A percentile compares a stretch with the other conserved stretches of the same genome.
Evolutionary conservation across 2,329 filamentous ascomycete genomes (phyloP).

Genomic region (Chrysosporium queenslandicum): DNA sequence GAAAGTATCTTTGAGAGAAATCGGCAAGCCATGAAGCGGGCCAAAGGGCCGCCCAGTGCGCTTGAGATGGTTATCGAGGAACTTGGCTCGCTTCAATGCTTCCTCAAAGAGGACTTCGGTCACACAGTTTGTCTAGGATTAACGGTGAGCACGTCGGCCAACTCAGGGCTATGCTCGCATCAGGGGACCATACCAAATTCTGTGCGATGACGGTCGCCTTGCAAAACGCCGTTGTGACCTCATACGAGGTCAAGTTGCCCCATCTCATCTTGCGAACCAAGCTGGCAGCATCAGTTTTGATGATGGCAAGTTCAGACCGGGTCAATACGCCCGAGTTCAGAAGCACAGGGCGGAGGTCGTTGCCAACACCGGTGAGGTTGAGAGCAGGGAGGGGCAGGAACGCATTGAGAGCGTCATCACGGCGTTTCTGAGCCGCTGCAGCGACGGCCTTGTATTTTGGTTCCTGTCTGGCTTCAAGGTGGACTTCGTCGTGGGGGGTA

Average conservation of each 20-base stretch:
- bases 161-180: conserved; percentile 10
- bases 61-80: conserved; percentile 40
- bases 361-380: conserved; percentile 3
- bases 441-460: conserved; percentile 15
- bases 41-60: conserved; percentile 41
- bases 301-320: conserved; percentile 41
- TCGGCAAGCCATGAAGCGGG: conserved; percentile 53
- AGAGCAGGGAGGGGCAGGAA: conserved; percentile 7
- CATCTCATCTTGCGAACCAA: conserved; percentile 28
- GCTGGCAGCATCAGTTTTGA: conserved; percentile 28
- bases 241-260: conserved; percentile 45
- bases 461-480: background rate
- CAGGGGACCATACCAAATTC: conserved; percentile 40
- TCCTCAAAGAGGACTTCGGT: conserved; percentile 48
- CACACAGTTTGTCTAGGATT: conserved; percentile 47
- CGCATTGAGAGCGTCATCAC: conserved; percentile 23
- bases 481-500: background rate
- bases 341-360: conserved; percentile 8
- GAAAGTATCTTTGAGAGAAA: conserved; percentile 45
- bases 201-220: conserved; percentile 49
- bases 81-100: conserved; percentile 41
- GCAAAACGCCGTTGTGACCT: conserved; percentile 48
- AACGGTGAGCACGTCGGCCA: conserved; percentile 22
- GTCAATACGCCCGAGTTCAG: conserved; percentile 49
- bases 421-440: conserved; percentile 27